Conservation (phyloP, 495 filamentous ascomycete genomes). For the Melanomma pulvis-pyrius region DNA sequence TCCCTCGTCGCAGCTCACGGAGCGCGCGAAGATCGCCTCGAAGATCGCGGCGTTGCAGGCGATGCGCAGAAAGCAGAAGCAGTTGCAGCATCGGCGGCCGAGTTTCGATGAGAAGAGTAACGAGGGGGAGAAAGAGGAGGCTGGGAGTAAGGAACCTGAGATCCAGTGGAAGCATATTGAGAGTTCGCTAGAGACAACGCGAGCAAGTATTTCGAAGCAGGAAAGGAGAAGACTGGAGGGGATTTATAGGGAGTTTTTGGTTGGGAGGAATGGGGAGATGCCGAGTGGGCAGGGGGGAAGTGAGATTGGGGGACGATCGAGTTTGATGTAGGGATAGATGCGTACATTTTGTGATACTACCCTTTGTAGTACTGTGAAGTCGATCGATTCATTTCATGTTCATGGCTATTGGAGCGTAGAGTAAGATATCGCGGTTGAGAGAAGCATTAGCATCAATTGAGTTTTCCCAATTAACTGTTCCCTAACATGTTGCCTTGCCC, state of each 20-base stretch:
- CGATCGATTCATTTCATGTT: no score
- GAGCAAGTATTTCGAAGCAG: conserved; percentile 75
- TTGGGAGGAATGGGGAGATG: conserved; percentile 91
- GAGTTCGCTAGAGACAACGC: conserved; percentile 73
- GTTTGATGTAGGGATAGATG: conserved; percentile 69
- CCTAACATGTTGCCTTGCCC: neutral
- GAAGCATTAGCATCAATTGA: neutral
- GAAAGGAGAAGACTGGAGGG: conserved; percentile 72
- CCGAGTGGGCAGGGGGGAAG: conserved; percentile 83
- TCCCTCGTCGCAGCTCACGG: conserved; percentile 52
- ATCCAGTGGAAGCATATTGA: conserved; percentile 86
- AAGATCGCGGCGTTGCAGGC: conserved; percentile 76
- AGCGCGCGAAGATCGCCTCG: conserved; percentile 69
- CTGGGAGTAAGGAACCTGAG: conserved; percentile 67
- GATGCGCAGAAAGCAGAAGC: conserved; percentile 61
- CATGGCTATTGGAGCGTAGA: neutral
- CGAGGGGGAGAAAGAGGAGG: conserved; percentile 38
- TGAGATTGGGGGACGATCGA: conserved; percentile 90
- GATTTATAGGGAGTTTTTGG: conserved; percentile 92
- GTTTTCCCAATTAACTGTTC: neutral
- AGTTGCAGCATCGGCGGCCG: conserved; percentile 34
- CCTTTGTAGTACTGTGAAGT: neutral
- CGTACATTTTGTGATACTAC: neutral
- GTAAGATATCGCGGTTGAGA: neutral
- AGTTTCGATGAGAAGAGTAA: conserved; percentile 18